Evolutionary conservation across 2,329 filamentous ascomycete species (phyloP), one percentile per base, ranked within the genome.

Genomic region (Cercospora sojina): DNA sequence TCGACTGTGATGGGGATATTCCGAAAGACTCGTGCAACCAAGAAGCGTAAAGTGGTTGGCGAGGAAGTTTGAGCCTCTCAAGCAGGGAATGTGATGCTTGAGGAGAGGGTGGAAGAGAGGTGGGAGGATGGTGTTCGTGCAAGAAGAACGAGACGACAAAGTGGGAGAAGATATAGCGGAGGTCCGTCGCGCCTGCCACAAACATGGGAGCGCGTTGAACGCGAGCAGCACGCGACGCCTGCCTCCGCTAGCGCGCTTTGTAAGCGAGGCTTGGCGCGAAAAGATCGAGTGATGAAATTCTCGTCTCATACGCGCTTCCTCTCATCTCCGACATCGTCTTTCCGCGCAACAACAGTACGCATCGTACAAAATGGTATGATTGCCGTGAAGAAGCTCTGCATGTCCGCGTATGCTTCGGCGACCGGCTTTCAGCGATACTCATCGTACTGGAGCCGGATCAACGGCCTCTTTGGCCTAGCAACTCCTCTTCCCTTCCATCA

Each of bases 51-150:
- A 51, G 55, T 57, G 51, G 56, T 62, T 64, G 59, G 59, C 23
- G 20, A 53, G 47, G 38, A 60, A 57, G 66, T 32, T 61, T 20
- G 31, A 43, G 51, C 25, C 53, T 61, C 63, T 67, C 69, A 69
- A 70, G 69, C 68, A 67, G 51, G 60, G 61, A 58, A 64, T 49
- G 59, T 62, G 60, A 58, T 67, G 70, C 70, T 69, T 62, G 68
- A 68, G 41, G 47, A 56, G 41, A 6, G 35, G 51, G 60, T 12
- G 35, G 31, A 32, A 59, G 43, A 62, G 41, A 51, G 47, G 57
- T 31, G 27, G 55, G 65, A 63, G 55, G 65, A 58, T 65, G 67
- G 59, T 68, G 67, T 66, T 38, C 62, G 67, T 62, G 66, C 56
- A 59, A 16, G 35, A 66, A 64, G 38, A 62, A 64, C 64, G 56